Evolutionary conservation across 2,329 filamentous ascomycete genomes (phyloP), one percentile per base, ranked within the genome.

Genomic region (Pezicula carpinea): DNA sequence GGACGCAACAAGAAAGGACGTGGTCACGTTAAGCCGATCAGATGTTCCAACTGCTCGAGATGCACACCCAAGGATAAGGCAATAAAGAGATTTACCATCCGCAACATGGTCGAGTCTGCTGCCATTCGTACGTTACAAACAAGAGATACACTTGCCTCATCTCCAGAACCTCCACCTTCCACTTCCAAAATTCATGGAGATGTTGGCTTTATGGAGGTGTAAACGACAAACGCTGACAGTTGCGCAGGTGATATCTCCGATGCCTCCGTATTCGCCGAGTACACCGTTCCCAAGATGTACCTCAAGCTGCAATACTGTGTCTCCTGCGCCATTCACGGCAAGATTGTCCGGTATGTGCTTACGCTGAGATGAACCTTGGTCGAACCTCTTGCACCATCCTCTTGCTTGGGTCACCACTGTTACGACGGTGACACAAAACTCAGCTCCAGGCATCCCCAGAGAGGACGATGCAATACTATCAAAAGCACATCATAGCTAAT

Each of bases 231-330:
- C 26, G 13, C 26, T 29, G 26, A 29, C 26, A 19, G 38, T 23
- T 46, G 35, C 39, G 48, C 69, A 97, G 93, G 93, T 90, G 93
- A 99, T 89, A 99, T 99, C 80, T 96, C 91, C 63, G 93, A 99
- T 74, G 93, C 95, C 69, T 97, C 93, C 69, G 93, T 99, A 76
- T 99, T 97, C 79, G 75, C 87, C 69, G 93, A 99, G 81, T 99
- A 99, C 83, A 91, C 90, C 65, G 92, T 99, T 69, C 93, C 93
- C 78, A 99, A 99, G 89, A 99, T 99, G 95, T 99, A 99, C 89
- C 82, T 99, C 79, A 99, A 99, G 87, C 87, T 99, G 74, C 93
- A 99, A 82, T 99, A 99, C 89, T 99, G 93, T 76, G 93, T 99
- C 71, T 97, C 92, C 76, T 99, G 93, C 79, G 93, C 93, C 70